Base-by-base conservation (phyloP, 129 eudicot genomes). In the Flaveria linearis region DNA sequence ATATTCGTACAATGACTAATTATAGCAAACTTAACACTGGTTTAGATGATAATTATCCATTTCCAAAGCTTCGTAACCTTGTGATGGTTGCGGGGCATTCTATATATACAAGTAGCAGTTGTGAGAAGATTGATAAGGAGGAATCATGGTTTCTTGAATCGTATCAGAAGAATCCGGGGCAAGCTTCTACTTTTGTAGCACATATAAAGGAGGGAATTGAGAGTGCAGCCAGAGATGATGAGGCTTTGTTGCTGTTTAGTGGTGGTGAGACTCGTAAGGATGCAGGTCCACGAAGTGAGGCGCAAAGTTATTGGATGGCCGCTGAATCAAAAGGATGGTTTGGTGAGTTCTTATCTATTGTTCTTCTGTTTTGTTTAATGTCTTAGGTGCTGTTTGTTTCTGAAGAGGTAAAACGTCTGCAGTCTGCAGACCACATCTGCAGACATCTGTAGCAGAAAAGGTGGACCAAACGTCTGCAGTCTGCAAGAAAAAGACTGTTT, bases 21-120 rank as follows among this genome's bases (percentile, higher is more conserved):
- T 83, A 84, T 53, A 87, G 75, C 64, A 86, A 80, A 47, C 20
- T 72, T 14, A 84, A 76, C 2, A 51, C 9, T 36, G 41, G 68
- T 55, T 55, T 33, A 55, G 39, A 80, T 64, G 13, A 41, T 30
- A 14, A 6, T 14, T 86, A 95, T 70, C 99, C 97, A 3, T 87
- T 89, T 84, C 46, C 88, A 14, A 91, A 87, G 82, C 85, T 89
- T 56, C 76, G 72, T 68, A 91, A 95, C 76, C 97, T 95, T 69
- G 97, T 95, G 16, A 95, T 95, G 99, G 99, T 95, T 28, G 99
- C 99, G 66, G 97, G 97, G 71, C 99, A 95, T 91, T 91, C 97
- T 9, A 88, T 95, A 72, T 95, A 95, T 77, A 91, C 91, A 2
- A 95, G 97, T 83, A 95, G 88, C 83, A 89, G 86, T 71, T 95